These are phyloP conservation scores for Mycena alexandri DNA, from an alignment of 768 basidiomycete species.

Conservation along the genomic window DNA sequence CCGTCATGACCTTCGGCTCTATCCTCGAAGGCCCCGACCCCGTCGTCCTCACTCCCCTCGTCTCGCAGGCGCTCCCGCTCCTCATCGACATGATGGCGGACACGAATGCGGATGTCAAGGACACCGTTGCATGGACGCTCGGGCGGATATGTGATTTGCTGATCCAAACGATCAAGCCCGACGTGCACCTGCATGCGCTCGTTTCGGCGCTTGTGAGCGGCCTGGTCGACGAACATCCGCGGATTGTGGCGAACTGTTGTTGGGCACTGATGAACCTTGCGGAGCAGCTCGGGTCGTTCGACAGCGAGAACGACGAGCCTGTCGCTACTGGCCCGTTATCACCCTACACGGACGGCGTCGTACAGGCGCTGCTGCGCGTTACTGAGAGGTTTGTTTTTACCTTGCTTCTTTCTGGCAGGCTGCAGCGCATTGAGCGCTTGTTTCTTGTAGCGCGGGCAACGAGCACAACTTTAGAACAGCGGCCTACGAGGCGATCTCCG, in stretches of 20 bases:
- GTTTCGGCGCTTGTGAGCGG: conserved; percentile 87
- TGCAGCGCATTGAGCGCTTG: conserved; percentile 26
- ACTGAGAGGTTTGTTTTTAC: conserved; percentile 80
- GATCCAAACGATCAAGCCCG: conserved; percentile 87
- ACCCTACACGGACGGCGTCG: conserved; percentile 89
- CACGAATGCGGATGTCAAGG: conserved; percentile 87
- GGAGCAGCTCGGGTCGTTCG: conserved; percentile 82
- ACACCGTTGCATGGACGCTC: conserved; percentile 98
- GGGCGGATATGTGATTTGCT: conserved; percentile 94
- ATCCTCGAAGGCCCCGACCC: conserved; percentile 98
- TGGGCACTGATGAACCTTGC: conserved; percentile 97
- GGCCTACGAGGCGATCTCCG: conserved; percentile 95
- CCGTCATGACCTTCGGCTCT: conserved; percentile 98
- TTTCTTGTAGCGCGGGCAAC: conserved; percentile 71
- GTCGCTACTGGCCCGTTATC: conserved; percentile 76
- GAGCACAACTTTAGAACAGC: conserved; percentile 95
- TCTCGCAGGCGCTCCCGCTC: conserved; percentile 93
- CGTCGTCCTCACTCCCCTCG: conserved; percentile 86
- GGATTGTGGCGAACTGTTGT: conserved; percentile 94
- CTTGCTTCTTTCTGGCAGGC: conserved; percentile 4
- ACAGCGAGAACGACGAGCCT: conserved; percentile 72
- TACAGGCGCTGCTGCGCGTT: conserved; percentile 84
- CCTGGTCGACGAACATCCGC: conserved; percentile 76
- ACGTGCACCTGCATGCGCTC: conserved; percentile 87
- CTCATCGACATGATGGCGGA: conserved; percentile 97